phyloP scores from a whole-genome alignment of 192 early-diverging fungal genomes.

The Rhizoclosmatium sp. region DNA sequence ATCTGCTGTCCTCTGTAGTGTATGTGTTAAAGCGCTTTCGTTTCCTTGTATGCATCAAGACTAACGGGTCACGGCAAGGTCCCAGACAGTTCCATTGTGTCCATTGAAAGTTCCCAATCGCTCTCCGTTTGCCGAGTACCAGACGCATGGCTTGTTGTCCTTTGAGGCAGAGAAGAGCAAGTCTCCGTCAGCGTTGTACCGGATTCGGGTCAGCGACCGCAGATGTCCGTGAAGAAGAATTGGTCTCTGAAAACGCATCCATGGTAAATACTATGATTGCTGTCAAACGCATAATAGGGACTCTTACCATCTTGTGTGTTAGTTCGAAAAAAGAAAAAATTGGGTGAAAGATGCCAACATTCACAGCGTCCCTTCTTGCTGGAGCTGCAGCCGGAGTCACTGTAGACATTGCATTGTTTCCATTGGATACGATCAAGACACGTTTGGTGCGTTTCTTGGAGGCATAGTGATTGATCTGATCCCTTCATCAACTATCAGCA shows the following conservation, averaged over 20 bases:
- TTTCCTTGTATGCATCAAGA: not conserved
- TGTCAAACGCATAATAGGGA: not conserved
- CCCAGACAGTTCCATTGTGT: conserved; percentile 94
- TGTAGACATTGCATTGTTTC: conserved; percentile 92
- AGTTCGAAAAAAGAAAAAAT: conserved; percentile 6
- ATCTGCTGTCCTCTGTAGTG: conserved; percentile 68
- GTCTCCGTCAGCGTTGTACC: conserved; percentile 98
- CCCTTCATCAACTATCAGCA: conserved; percentile 52
- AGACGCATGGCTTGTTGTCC: conserved; percentile 92
- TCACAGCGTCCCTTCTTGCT: conserved; percentile 49
- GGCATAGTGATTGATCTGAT: not conserved
- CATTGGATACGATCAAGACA: conserved; percentile 98
- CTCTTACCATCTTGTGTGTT: conserved; percentile 2
- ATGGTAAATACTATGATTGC: no score
- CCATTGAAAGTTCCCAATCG: conserved; percentile 86
- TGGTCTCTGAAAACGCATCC: conserved; percentile 65
- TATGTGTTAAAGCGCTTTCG: no score
- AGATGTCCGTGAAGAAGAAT: conserved; percentile 97
- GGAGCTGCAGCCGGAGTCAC: conserved; percentile 92
- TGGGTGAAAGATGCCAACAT: not conserved
- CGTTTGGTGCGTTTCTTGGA: conserved; percentile 63
- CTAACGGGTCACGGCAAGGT: conserved; percentile 89
- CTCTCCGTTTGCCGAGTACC: conserved; percentile 99
- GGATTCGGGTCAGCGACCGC: conserved; percentile 95
- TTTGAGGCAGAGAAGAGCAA: conserved; percentile 95